Evolutionary conservation across 495 filamentous ascomycete species (phyloP).

Genomic region (Penicillium lagena): DNA sequence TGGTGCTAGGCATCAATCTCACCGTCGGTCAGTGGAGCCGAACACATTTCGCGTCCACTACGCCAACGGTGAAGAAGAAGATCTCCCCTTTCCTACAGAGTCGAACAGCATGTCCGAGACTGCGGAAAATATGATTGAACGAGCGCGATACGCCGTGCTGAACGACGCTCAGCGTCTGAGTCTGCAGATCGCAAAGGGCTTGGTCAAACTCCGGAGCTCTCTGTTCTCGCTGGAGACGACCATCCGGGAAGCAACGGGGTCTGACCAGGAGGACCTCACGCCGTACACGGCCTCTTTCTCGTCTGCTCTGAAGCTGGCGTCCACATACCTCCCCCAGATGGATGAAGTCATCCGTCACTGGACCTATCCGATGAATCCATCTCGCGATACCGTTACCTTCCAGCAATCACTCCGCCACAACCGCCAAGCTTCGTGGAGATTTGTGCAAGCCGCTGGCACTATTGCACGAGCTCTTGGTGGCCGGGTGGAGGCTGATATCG

Average conservation of each 20-base stretch:
- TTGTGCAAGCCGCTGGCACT: conserved; percentile 63
- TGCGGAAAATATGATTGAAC: conserved; percentile 27
- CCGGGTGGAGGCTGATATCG: conserved; percentile 5
- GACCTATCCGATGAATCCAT: conserved; percentile 55
- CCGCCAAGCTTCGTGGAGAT: conserved; percentile 53
- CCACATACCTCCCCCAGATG: conserved; percentile 46
- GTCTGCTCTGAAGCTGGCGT: conserved; percentile 39
- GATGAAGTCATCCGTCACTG: conserved; percentile 48
- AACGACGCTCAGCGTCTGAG: conserved; percentile 46
- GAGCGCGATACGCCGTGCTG: conserved; percentile 36
- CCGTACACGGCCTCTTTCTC: conserved; percentile 39
- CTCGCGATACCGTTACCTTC: conserved; percentile 41
- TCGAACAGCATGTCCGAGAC: conserved; percentile 21
- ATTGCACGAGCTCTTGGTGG: conserved; percentile 50
- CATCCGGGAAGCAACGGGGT: conserved; percentile 16
- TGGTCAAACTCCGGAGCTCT: conserved; percentile 51
- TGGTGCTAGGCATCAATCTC: conserved; percentile 34
- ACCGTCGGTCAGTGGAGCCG: conserved; percentile 24
- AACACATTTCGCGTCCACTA: conserved; percentile 50
- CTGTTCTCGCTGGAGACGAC: conserved; percentile 48
- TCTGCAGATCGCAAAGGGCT: conserved; percentile 46
- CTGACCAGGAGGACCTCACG: conserved; percentile 16
- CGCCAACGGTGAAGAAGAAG: conserved; percentile 56
- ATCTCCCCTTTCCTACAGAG: conserved; percentile 37
- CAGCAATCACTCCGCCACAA: conserved; percentile 53